Base-by-base conservation (phyloP, 2,329 filamentous ascomycete species). In the Periconia macrospinosa region DNA sequence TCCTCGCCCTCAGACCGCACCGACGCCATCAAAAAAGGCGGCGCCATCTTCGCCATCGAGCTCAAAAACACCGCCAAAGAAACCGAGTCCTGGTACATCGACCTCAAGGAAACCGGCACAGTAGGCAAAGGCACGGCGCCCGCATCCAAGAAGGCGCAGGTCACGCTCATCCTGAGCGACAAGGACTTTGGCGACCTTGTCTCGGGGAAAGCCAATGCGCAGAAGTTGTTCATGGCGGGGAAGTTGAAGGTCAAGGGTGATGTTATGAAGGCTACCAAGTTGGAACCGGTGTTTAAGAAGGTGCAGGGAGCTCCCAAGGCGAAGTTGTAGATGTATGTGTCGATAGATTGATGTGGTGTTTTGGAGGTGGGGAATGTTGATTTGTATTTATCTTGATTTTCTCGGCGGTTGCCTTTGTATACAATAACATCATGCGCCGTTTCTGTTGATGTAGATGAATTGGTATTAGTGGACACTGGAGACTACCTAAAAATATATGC, bases 181-280 rank as follows among this genome's bases (percentile, higher is more conserved):
- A 84, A 85, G 53, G 91, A 97, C 77, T 99, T 99, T 72, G 85
- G 80, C 62, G 87, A 89, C 73, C 84, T 99, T 61, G 87, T 96
- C 50, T 70, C 81, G 37, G 94, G 94, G 73, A 91, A 95, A 81
- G 91, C 90, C 67, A 96, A 97, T 72, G 92, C 94, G 53, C 94
- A 99, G 83, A 87, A 88, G 66, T 80, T 99, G 60, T 97, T 97
- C 80, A 97, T 99, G 93, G 85, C 85, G n/a, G 94, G 94, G 68
- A 97, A 96, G 83, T 83, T 99, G 72, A 99, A 97, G 89, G 86
- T 97, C 74, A 95, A 92, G 86, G 94, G 94, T 59, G 92, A 97
- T 75, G 86, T 97, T 57, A 97, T 97, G 93, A 97, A 97, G 85
- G 90, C 94, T 37, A 97, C 92, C 56, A 96, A 95, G 86, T 86